Percentiles rank a stretch among this genome's conserved stretches.
These are phyloP conservation scores for Priceomyces fermenticarens DNA, from an alignment of 805 yeast species.

Conservation along the genomic window DNA sequence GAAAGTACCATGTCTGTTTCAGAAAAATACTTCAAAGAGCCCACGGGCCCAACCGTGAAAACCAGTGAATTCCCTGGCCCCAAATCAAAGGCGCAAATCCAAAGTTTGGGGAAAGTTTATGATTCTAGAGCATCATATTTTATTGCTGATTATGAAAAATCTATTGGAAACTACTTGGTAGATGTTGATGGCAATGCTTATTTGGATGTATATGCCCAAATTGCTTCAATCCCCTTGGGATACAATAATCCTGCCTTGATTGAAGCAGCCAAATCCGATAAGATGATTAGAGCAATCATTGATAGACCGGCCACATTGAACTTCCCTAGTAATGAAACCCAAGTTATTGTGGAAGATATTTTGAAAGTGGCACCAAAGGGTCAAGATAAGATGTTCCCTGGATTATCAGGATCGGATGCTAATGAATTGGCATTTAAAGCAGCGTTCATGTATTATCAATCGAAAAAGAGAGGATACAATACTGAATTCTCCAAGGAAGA, in stretches of 20 bases:
- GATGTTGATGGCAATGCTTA: constrained; percentile 77
- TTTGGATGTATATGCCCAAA: constrained; percentile 67
- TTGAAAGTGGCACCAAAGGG: constrained; percentile 78
- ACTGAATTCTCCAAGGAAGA: constrained; percentile 68
- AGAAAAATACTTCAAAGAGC: constrained; percentile 69
- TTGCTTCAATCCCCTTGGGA: constrained; percentile 42
- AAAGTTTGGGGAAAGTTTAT: constrained; percentile 56
- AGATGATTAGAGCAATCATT: constrained; percentile 39
- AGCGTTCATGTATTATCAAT: constrained; percentile 77
- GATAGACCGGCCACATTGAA: constrained; percentile 80
- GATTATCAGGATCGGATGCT: constrained; percentile 83
- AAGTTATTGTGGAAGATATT: constrained; percentile 48
- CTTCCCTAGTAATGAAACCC: constrained; percentile 69
- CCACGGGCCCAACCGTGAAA: constrained; percentile 60
- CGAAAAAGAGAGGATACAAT: constrained; percentile 61
- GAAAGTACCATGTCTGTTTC: constrained; percentile 37
- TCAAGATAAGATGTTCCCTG: constrained; percentile 72
- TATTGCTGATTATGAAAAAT: constrained; percentile 71
- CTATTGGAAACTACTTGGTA: constrained; percentile 73
- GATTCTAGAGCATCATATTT: constrained; percentile 75
- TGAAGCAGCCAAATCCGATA: constrained; percentile 36
- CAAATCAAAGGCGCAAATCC: constrained; percentile 49
- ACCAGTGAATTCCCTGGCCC: constrained; percentile 78
- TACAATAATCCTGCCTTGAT: constrained; percentile 41
- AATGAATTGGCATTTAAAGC: constrained; percentile 89